A percentile compares a stretch with the other conserved stretches of the same genome.
These are phyloP conservation scores for Phytophthora constricta DNA, from an alignment of 352 stramenopile genomes.

Conservation along the genomic window DNA sequence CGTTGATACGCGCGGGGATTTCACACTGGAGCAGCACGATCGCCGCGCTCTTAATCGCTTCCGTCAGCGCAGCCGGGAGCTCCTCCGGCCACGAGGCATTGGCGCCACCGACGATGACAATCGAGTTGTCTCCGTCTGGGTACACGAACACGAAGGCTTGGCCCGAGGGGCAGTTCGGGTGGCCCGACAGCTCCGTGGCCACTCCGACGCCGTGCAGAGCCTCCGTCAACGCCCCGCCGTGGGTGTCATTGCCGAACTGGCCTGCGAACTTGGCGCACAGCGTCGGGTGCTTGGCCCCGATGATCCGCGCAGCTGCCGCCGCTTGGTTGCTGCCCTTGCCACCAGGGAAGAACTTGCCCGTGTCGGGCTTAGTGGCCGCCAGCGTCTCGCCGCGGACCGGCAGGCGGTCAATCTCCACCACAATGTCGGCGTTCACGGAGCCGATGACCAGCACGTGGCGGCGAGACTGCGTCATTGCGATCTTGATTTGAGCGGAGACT, in stretches of 20 bases:
- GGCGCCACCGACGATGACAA: slow-evolving; percentile 82
- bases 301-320: slow-evolving; percentile 59
- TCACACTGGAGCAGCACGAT: slow-evolving; percentile 82
- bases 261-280: slow-evolving; percentile 56
- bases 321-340: slow-evolving; percentile 87
- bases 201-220: slow-evolving; percentile 45
- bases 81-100: slow-evolving; percentile 66
- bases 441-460: slow-evolving; percentile 75
- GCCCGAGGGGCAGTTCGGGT: slow-evolving; percentile 60
- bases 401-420: slow-evolving; percentile 75
- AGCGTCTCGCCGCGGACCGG: slow-evolving; percentile 76
- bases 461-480: slow-evolving; percentile 36
- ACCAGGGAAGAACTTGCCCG: slow-evolving; percentile 68
- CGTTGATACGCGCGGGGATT: slow-evolving; percentile 67
- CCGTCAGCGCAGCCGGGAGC: slow-evolving; percentile 41
- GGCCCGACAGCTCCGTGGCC: slow-evolving; percentile 45
- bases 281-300: slow-evolving; percentile 29
- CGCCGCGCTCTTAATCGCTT: slow-evolving; percentile 56
- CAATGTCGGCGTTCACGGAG: slow-evolving; percentile 85
- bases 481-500: neutral
- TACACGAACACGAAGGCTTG: slow-evolving; percentile 88
- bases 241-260: slow-evolving; percentile 79
- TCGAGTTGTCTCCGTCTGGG: slow-evolving; percentile 84
- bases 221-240: slow-evolving; percentile 53
- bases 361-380: slow-evolving; percentile 56